Conservation (phyloP, 1,139 yeast genomes). For the Protomyces lactucae-debilis region DNA sequence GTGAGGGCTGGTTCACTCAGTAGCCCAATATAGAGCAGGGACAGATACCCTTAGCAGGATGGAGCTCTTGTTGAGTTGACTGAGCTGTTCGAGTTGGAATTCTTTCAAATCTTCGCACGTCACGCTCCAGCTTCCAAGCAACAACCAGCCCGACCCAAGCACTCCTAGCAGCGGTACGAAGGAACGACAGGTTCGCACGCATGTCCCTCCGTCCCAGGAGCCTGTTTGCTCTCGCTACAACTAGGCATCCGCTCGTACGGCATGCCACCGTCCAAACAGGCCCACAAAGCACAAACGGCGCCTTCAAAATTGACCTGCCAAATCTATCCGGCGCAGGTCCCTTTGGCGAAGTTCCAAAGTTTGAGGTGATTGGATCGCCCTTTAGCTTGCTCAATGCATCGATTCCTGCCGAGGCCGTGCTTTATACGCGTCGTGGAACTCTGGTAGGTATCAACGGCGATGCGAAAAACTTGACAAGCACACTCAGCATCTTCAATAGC, state of each 20-base stretch:
- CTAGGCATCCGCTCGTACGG: background rate
- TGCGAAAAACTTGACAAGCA: conserved; percentile 33
- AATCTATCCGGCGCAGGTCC: conserved; percentile 35
- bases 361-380: conserved; percentile 47
- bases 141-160: too few species aligned
- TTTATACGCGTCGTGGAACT: conserved; percentile 46
- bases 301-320: conserved; percentile 32
- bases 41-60: too few species aligned
- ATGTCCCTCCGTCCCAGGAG: background rate
- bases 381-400: conserved; percentile 46
- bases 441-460: conserved; percentile 49
- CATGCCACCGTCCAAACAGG: background rate
- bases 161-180: too few species aligned
- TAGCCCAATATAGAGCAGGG: too few species aligned
- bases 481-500: conserved; percentile 13
- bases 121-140: too few species aligned
- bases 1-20: too few species aligned
- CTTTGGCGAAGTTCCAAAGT: conserved; percentile 36
- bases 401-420: conserved; percentile 49
- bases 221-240: background rate
- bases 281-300: conserved; percentile 10
- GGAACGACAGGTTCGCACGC: too few species aligned
- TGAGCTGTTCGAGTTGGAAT: too few species aligned
- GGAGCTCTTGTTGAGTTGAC: too few species aligned
- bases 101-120: too few species aligned